Evolutionary conservation across 306 rosid species (phyloP).

Genomic region (Prinsepia uniflora): DNA sequence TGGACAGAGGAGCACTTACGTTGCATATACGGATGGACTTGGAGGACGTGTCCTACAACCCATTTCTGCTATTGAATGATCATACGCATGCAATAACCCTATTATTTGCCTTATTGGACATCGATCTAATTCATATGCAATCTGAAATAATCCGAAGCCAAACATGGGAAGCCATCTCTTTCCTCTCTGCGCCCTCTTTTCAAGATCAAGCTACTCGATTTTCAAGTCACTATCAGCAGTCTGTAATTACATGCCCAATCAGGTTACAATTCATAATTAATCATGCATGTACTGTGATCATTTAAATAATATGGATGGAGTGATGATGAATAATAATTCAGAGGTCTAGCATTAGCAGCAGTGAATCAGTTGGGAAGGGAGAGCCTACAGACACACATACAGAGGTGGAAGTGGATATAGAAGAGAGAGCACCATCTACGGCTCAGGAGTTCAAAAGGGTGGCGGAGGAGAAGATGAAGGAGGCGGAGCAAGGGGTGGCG

Average conservation of each 20-base stretch:
- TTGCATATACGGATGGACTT: not conserved
- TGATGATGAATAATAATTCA: not conserved
- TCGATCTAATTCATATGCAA: not conserved
- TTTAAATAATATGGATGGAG: not conserved
- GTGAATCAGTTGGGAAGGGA: slow-evolving; percentile 1
- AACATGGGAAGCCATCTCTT: slow-evolving; percentile 19
- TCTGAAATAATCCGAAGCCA: not conserved
- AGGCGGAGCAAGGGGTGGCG: slow-evolving; percentile 24
- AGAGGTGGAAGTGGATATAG: not conserved
- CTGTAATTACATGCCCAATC: slow-evolving; percentile 3
- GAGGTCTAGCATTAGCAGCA: not conserved
- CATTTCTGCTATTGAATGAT: not conserved
- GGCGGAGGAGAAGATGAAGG: slow-evolving; percentile 30
- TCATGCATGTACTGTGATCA: too few relatives aligned
- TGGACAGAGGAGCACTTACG: slow-evolving; percentile 22
- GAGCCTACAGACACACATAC: not conserved
- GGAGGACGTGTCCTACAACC: slow-evolving; percentile 6
- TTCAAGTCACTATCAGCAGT: slow-evolving; percentile 12
- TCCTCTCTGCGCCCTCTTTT: not conserved
- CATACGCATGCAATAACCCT: too few relatives aligned
- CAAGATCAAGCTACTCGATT: slow-evolving; percentile 3
- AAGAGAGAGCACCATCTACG: slow-evolving; percentile 32
- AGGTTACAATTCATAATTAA: not conserved
- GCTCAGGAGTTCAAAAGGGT: slow-evolving; percentile 23
- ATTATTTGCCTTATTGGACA: not conserved